phyloP scores from a whole-genome alignment of 139 green algal genomes.

The Bryopsis sp. region DNA sequence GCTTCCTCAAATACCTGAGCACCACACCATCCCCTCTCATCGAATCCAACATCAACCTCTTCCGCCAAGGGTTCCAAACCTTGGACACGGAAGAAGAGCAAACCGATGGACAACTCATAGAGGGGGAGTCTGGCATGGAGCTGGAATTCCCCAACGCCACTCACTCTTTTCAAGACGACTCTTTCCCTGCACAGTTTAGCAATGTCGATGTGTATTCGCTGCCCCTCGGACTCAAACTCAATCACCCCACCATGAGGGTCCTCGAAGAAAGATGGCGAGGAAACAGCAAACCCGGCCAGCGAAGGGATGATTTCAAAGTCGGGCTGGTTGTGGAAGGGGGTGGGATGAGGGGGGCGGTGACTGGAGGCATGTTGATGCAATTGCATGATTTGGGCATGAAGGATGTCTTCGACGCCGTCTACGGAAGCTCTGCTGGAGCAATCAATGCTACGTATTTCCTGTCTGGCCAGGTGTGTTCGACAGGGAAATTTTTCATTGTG shows the following conservation, averaged over 20 bases:
- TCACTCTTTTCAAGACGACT: too few relatives aligned
- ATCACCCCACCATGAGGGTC: constrained; percentile 55
- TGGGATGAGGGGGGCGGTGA: constrained; percentile 69
- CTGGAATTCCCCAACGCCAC: too few relatives aligned
- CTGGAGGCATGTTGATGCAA: constrained; percentile 53
- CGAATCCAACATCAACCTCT: too few relatives aligned
- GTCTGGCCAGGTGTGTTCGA: constrained; percentile 28
- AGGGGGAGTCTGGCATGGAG: too few relatives aligned
- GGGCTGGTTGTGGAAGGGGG: constrained; percentile 84
- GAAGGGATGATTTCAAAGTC: constrained; percentile 56
- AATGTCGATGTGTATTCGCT: constrained; percentile 16
- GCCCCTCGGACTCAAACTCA: not conserved
- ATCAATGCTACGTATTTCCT: constrained; percentile 87
- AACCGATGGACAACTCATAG: too few relatives aligned
- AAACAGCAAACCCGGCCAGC: constrained; percentile 34
- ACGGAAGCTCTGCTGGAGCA: constrained; percentile 69
- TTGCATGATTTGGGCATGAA: constrained; percentile 47
- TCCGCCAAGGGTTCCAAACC: too few relatives aligned
- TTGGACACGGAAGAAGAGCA: too few relatives aligned
- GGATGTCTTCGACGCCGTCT: constrained; percentile 74
- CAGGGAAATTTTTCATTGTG: too few relatives aligned
- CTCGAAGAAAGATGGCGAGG: constrained; percentile 30
- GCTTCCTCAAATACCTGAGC: too few relatives aligned
- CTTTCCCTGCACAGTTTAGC: too few relatives aligned
- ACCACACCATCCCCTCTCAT: too few relatives aligned